Evolutionary conservation across 192 early-diverging fungal genomes (phyloP), one percentile per base, ranked within the genome.

Genomic region (Coemansia sp.): DNA sequence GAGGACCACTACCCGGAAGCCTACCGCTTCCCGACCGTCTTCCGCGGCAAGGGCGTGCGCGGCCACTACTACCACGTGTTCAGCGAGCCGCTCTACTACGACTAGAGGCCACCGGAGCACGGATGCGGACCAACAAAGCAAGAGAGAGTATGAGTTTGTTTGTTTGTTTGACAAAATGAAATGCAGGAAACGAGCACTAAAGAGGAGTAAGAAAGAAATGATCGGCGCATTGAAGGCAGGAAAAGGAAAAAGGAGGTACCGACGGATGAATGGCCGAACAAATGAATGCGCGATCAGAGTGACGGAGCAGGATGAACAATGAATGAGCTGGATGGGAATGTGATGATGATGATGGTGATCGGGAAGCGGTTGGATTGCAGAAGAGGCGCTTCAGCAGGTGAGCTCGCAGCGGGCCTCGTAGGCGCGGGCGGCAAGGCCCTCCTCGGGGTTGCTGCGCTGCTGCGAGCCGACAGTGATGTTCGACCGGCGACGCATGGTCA

Each of bases 1-100:
- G 91, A 91, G 67, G 61, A 69, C 21, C 64, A 87, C 44, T 86
- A 91, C 15, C 70, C 81, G 5, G 53, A 73, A 23, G 83, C 66
- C 19, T 71, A 87, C 63, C 86, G 87, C 41, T 93, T 89, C 85
- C 92, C 92, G 19, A 57, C 61, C 15, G 81, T 84, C 62, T 93
- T 93, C 82, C 78, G 85, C 52, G 89, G 88, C 50, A 65, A 84
- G 49, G 92, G 92, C 7, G 71, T 91, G 47, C 89, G 91, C 44
- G 87, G 86, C 2, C 92, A 93, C 68, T 83, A 77, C 19, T 93
- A 90, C 84, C 91, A 93, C 68, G 92, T 93, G 37, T 90, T 92
- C 70, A 84, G 91, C 44, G 88, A 87, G 69, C 91, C 92, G 19
- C 84, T 88, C 43, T 93, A 93, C 78, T 93, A 76, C 63, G 84